These are phyloP conservation scores for Pistacia atlantica DNA, from an alignment of 345 rosid genomes.

Conservation along the genomic window DNA sequence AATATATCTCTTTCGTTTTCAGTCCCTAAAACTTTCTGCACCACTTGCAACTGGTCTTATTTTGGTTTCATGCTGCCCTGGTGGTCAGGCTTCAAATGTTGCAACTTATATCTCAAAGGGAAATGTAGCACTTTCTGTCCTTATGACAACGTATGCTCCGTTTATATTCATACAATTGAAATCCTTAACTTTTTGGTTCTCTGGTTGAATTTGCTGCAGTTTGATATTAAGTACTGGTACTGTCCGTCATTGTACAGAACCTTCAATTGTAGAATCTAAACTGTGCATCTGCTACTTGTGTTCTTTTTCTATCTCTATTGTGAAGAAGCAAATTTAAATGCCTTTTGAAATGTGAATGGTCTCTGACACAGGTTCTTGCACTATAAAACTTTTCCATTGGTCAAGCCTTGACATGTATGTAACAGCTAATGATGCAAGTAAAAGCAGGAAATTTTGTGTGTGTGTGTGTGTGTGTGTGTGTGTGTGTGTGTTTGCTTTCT, in stretches of 20 bases:
- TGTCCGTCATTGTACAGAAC: background rate
- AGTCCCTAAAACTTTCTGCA: constrained; percentile 87
- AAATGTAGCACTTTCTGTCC: constrained; percentile 95
- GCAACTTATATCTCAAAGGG: constrained; percentile 97
- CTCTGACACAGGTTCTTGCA: background rate
- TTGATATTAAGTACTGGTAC: background rate
- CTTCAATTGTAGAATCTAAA: background rate
- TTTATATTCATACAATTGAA: background rate
- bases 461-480: no score
- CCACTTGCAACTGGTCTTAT: constrained; percentile 98
- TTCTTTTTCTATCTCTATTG: background rate
- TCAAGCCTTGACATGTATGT: background rate
- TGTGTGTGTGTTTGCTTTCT: no score
- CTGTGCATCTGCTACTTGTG: background rate
- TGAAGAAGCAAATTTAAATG: background rate
- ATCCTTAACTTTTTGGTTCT: constrained; percentile 16
- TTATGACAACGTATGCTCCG: constrained; percentile 87
- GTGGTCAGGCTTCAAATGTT: constrained; percentile 97
- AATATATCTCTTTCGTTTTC: constrained; percentile 30
- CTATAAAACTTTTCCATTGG: background rate
- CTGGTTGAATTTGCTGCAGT: background rate
- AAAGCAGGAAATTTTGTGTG: background rate
- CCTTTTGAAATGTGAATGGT: constrained; percentile 6
- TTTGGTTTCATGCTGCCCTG: constrained; percentile 96
- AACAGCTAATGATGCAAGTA: background rate